A percentile compares a stretch with the other conserved stretches of the same genome.
Conservation (phyloP, 2,329 filamentous ascomycete genomes). For the Cercospora zeae-maydis region DNA sequence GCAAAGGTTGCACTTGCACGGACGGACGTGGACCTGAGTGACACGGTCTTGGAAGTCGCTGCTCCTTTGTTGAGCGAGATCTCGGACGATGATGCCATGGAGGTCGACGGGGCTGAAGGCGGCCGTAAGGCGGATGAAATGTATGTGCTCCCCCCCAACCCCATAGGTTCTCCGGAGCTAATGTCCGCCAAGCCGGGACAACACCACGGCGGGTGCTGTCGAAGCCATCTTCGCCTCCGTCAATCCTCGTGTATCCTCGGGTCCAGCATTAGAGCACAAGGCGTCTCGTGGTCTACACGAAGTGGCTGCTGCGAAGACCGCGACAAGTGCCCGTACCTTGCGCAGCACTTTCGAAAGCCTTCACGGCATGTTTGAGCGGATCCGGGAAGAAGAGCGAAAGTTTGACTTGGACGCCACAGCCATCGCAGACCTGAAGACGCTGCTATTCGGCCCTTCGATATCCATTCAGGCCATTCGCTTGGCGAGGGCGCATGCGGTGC, state of each 20-base stretch:
- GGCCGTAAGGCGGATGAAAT: constrained; percentile 25
- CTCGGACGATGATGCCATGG: constrained; percentile 61
- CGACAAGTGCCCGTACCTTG: constrained; percentile 15
- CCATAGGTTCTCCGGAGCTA: background rate
- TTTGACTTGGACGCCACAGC: constrained; percentile 11
- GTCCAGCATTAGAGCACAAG: constrained; percentile 17
- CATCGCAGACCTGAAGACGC: constrained; percentile 20
- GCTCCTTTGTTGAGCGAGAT: constrained; percentile 58
- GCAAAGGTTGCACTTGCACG: constrained; percentile 68
- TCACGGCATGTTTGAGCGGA: constrained; percentile 14
- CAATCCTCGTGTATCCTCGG: constrained; percentile 27
- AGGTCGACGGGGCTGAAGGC: constrained; percentile 53
- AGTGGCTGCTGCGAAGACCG: constrained; percentile 19
- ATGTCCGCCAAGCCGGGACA: constrained; percentile 22
- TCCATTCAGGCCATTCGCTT: constrained; percentile 32
- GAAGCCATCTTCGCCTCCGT: constrained; percentile 33
- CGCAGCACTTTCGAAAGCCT: constrained; percentile 29
- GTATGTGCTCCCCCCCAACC: constrained; percentile 24
- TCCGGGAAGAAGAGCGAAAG: constrained; percentile 12
- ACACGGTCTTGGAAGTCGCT: constrained; percentile 63
- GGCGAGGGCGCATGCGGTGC: constrained; percentile 30
- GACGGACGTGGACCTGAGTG: constrained; percentile 66
- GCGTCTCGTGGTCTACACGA: constrained; percentile 20
- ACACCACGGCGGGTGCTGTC: constrained; percentile 30
- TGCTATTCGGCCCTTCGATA: constrained; percentile 29